Evolutionary conservation across 176 grass and related monocot genomes (phyloP).

Genomic region (Zoysia japonica): DNA sequence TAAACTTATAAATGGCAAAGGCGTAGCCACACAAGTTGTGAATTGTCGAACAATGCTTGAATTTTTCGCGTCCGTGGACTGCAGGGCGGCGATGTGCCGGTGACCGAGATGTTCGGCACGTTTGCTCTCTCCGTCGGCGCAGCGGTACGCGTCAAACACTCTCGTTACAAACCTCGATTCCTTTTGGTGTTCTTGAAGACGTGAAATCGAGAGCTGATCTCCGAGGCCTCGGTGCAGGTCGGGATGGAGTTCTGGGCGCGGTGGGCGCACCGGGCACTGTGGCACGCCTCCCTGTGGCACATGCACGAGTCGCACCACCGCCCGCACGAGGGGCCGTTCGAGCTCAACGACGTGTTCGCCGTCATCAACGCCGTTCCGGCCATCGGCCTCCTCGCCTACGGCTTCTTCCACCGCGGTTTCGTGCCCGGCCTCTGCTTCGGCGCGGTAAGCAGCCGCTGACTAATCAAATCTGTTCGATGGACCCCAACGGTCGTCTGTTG

Average conservation of each 20-base stretch:
- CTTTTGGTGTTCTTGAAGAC: not conserved
- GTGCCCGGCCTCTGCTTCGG: constrained; percentile 88
- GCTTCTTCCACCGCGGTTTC: constrained; percentile 77
- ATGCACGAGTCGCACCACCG: constrained; percentile 95
- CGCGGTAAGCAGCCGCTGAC: constrained; percentile 44
- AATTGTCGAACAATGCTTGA: not conserved
- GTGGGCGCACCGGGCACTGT: constrained; percentile 82
- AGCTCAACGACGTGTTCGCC: constrained; percentile 96
- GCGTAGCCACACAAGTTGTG: not conserved
- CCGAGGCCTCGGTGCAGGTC: constrained; percentile 47
- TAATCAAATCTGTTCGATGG: too few relatives aligned
- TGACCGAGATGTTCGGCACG: constrained; percentile 82
- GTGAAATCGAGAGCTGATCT: too few relatives aligned
- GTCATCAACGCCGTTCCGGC: constrained; percentile 85
- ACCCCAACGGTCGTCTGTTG: too few relatives aligned
- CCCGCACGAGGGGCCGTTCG: constrained; percentile 76
- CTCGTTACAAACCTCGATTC: not conserved
- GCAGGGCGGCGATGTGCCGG: constrained; percentile 77
- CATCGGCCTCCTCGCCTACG: constrained; percentile 71
- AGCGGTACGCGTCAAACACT: constrained; percentile 44
- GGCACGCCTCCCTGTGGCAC: constrained; percentile 85
- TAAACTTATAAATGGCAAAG: not conserved
- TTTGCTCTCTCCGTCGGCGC: constrained; percentile 85
- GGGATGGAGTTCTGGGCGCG: constrained; percentile 92
- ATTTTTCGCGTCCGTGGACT: constrained; percentile 18